Conservation (phyloP, 1,284 basidiomycete genomes). For the Fistulinella staudtii region DNA sequence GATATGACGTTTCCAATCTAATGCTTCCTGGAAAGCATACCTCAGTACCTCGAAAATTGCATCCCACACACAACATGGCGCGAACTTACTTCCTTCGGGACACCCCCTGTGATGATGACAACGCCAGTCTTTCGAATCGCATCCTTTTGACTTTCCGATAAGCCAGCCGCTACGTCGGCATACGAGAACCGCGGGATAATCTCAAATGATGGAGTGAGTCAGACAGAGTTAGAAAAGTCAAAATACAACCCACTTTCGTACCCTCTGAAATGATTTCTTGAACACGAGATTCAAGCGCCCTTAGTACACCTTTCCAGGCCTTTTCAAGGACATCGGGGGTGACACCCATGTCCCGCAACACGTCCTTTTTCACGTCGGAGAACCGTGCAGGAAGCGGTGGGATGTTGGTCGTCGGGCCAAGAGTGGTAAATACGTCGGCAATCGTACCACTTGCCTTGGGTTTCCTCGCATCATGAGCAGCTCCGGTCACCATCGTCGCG, state of each 20-base stretch:
- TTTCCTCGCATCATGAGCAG: neutral
- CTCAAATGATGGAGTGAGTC: slow-evolving; percentile 32
- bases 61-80: neutral
- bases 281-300: slow-evolving; percentile 43
- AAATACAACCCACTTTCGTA: slow-evolving; percentile 34
- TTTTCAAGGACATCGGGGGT: slow-evolving; percentile 34
- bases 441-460: slow-evolving; percentile 28
- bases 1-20: slow-evolving; percentile 58
- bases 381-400: slow-evolving; percentile 52
- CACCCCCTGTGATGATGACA: slow-evolving; percentile 57
- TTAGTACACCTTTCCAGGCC: slow-evolving; percentile 55
- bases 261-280: slow-evolving; percentile 44
- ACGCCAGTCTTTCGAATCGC: slow-evolving; percentile 55
- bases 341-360: slow-evolving; percentile 42
- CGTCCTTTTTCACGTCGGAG: slow-evolving; percentile 52
- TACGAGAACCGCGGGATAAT: slow-evolving; percentile 56
- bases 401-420: slow-evolving; percentile 7
- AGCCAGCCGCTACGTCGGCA: slow-evolving; percentile 42
- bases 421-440: slow-evolving; percentile 30
- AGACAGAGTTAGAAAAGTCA: neutral
- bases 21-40: slow-evolving; percentile 45
- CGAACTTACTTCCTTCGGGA: slow-evolving; percentile 44
- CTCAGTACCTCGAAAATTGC: too few relatives aligned
- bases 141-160: slow-evolving; percentile 39
- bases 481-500: slow-evolving; percentile 13